Evolutionary conservation across 345 rosid genomes (phyloP).

Genomic region (Moringa oleifera): DNA sequence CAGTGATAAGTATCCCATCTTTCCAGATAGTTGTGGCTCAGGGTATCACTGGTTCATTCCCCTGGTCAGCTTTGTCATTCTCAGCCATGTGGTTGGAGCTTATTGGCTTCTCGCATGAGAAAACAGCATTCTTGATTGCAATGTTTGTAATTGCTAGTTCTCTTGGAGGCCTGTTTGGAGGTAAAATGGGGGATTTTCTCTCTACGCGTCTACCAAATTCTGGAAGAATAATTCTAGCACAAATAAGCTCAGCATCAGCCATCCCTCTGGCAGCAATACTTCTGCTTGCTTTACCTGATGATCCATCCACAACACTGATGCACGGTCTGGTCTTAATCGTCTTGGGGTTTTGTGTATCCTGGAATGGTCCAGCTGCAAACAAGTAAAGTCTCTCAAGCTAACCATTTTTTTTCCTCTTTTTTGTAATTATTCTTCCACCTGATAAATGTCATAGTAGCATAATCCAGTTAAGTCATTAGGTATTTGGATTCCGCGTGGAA

Average conservation of each 20-base stretch:
- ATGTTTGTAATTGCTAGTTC: constrained; percentile 63
- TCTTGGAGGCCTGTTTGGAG: constrained; percentile 87
- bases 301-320: constrained; percentile 51
- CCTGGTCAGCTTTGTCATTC: constrained; percentile 90
- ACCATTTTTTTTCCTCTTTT: not conserved
- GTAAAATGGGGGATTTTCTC: constrained; percentile 74
- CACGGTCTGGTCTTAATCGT: constrained; percentile 55
- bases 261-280: constrained; percentile 83
- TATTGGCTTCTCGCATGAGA: constrained; percentile 68
- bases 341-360: constrained; percentile 64
- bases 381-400: constrained; percentile 41
- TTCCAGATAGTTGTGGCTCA: constrained; percentile 91
- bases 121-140: constrained; percentile 59
- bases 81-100: constrained; percentile 94
- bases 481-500: not conserved
- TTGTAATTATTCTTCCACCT: not conserved
- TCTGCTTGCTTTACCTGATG: constrained; percentile 63
- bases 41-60: constrained; percentile 78
- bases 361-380: constrained; percentile 94
- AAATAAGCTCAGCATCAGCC: constrained; percentile 82
- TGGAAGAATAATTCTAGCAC: constrained; percentile 81
- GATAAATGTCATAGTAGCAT: not conserved
- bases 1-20: constrained; percentile 56
- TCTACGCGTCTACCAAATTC: constrained; percentile 61
- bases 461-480: not conserved